A percentile compares a stretch with the other conserved stretches of the same genome.
Evolutionary conservation across 768 basidiomycete genomes (phyloP).

Genomic region (Tephrocybe sp.): DNA sequence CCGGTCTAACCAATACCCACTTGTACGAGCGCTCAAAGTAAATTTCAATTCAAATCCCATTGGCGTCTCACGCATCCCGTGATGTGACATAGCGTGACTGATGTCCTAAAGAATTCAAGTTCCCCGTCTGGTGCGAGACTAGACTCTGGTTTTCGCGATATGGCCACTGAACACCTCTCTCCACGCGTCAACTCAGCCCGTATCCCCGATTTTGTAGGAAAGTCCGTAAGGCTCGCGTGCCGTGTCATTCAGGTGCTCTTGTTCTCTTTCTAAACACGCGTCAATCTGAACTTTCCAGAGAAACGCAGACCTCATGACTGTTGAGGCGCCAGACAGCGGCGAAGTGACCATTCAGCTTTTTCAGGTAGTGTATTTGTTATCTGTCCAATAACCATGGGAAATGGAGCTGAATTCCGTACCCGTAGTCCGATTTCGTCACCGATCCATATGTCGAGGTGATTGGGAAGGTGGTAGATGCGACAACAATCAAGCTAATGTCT

Average conservation of each 20-base stretch:
- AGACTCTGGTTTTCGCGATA: too few species aligned
- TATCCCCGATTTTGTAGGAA: conserved; percentile 48
- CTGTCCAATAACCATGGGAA: too few species aligned
- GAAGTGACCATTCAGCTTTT: conserved; percentile 49
- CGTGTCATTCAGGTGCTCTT: conserved; percentile 52
- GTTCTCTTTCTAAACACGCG: background rate
- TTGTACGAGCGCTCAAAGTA: too few species aligned
- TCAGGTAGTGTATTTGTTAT: conserved; percentile 32
- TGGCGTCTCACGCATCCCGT: too few species aligned
- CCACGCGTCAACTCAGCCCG: conserved; percentile 60
- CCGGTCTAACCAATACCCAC: too few species aligned
- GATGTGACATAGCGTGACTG: too few species aligned
- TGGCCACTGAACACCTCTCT: background rate
- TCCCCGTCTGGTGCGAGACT: too few species aligned
- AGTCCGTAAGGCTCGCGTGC: conserved; percentile 59
- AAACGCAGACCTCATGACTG: conserved; percentile 47
- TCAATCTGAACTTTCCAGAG: conserved; percentile 20
- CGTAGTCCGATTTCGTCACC: conserved; percentile 35
- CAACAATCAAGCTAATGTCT: conserved; percentile 54
- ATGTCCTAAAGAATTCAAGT: too few species aligned
- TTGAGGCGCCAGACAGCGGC: conserved; percentile 47
- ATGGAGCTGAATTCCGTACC: background rate
- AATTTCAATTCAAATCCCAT: too few species aligned
- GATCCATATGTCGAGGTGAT: conserved; percentile 63
- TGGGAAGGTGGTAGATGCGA: conserved; percentile 53